Evolutionary conservation across 495 filamentous ascomycete species (phyloP).

Genomic region (Tuber calosporum): DNA sequence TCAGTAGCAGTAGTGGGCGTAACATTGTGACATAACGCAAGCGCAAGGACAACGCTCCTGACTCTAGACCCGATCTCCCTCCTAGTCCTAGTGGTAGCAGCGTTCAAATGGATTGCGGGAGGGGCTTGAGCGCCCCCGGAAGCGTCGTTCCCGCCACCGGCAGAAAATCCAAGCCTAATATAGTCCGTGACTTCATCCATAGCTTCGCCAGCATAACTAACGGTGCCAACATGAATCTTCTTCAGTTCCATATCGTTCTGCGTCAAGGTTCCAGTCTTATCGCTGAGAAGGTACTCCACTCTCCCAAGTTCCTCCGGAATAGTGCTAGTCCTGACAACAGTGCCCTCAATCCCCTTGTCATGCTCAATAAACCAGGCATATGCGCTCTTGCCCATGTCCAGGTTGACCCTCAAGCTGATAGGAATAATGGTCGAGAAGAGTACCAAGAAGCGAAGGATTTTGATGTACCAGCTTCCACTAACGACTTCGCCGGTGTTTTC

Average conservation of each 20-base stretch:
- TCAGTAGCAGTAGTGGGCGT: slow-evolving; percentile 84
- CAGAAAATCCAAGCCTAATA: slow-evolving; percentile 68
- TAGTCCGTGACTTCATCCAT: slow-evolving; percentile 94
- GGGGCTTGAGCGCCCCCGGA: slow-evolving; percentile 28
- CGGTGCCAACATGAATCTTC: slow-evolving; percentile 96
- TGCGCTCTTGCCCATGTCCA: slow-evolving; percentile 93
- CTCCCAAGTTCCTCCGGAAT: slow-evolving; percentile 94
- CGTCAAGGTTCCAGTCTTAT: slow-evolving; percentile 95
- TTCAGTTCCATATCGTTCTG: slow-evolving; percentile 99
- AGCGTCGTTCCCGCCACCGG: slow-evolving; percentile 44
- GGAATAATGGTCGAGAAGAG: slow-evolving; percentile 99
- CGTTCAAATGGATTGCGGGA: slow-evolving; percentile 42
- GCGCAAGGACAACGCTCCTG: slow-evolving; percentile 78
- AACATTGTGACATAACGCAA: slow-evolving; percentile 95
- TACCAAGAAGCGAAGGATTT: slow-evolving; percentile 91
- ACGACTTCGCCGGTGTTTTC: slow-evolving; percentile 19
- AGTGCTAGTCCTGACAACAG: slow-evolving; percentile 90
- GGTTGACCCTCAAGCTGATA: slow-evolving; percentile 89
- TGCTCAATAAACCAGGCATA: slow-evolving; percentile 94
- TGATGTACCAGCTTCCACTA: slow-evolving; percentile 66
- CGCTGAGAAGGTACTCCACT: slow-evolving; percentile 92
- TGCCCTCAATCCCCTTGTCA: slow-evolving; percentile 79
- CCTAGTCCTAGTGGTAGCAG: slow-evolving; percentile 66
- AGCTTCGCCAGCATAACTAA: slow-evolving; percentile 94
- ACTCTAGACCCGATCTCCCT: slow-evolving; percentile 91